Evolutionary conservation across 75 land plant species (phyloP).

Genomic region (Selaginella moellendorffii): DNA sequence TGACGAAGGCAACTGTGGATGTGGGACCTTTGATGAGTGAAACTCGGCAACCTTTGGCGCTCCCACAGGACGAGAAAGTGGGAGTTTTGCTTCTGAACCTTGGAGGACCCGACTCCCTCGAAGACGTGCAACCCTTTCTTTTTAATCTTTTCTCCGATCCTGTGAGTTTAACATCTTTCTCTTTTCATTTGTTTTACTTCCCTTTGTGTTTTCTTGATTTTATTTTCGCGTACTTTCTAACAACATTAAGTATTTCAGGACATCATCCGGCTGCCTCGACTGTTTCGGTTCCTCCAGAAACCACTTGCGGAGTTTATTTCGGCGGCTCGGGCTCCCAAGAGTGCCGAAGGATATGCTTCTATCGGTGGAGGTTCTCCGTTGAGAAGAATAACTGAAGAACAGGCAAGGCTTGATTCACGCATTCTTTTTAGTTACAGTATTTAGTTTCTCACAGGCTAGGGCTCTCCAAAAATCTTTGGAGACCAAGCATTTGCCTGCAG

Average conservation of each 20-base stretch:
- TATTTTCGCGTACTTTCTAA: no score
- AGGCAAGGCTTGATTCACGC: constrained; percentile 25
- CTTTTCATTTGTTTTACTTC: no score
- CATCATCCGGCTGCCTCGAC: constrained; percentile 68
- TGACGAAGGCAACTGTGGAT: no score
- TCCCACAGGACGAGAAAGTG: no score
- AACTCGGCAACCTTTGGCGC: no score
- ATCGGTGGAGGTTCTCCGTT: constrained; percentile 91
- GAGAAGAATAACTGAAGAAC: constrained; percentile 69
- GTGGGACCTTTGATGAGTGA: no score
- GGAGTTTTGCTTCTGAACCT: constrained; percentile 73
- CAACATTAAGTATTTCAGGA: no score
- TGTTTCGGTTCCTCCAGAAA: constrained; percentile 50
- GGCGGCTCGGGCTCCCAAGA: constrained; percentile 61
- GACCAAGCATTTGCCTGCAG: constrained; percentile 34
- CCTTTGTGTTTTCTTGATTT: no score
- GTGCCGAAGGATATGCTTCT: constrained; percentile 79
- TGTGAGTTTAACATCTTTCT: no score
- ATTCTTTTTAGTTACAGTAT: neutral
- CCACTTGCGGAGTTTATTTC: constrained; percentile 74
- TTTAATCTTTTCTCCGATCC: no score
- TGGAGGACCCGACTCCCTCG: constrained; percentile 74
- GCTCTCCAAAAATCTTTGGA: constrained; percentile 51
- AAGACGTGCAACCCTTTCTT: constrained; percentile 82
- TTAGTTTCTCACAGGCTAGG: constrained; percentile 36